Conservation (phyloP, 345 rosid species). For the Isatis tinctoria region DNA sequence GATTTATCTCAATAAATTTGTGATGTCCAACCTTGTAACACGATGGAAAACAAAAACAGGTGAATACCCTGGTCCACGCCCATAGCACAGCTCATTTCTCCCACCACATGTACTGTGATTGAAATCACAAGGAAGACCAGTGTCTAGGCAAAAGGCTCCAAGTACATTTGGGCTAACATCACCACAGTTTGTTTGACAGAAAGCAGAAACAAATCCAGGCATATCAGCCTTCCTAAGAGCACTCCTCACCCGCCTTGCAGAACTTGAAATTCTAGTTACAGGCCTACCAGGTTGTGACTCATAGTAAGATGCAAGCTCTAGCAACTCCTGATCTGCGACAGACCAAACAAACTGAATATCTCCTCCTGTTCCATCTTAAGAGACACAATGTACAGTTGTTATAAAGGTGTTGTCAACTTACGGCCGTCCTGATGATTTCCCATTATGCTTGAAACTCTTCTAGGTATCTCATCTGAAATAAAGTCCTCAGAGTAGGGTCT, state of each 20-base stretch:
- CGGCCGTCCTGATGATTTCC: conserved; percentile 44
- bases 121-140: conserved; percentile 95
- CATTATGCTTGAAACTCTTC: conserved; percentile 70
- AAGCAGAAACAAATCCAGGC: conserved; percentile 92
- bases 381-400: neutral
- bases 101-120: conserved; percentile 98
- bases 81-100: conserved; percentile 85
- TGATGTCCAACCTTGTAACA: neutral
- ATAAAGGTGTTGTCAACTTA: conserved; percentile 35
- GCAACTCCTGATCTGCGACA: conserved; percentile 62
- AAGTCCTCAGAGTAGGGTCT: conserved; percentile 37
- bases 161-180: conserved; percentile 98
- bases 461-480: conserved; percentile 46
- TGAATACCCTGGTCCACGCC: conserved; percentile 95
- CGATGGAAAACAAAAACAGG: neutral
- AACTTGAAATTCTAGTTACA: conserved; percentile 56
- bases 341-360: conserved; percentile 17
- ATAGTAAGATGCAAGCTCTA: conserved; percentile 92
- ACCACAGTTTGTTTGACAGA: conserved; percentile 96
- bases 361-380: neutral
- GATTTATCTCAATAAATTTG: neutral
- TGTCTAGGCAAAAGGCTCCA: conserved; percentile 87
- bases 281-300: conserved; percentile 69
- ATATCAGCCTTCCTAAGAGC: conserved; percentile 72
- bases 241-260: conserved; percentile 77